Evolutionary conservation across 2,329 filamentous ascomycete species (phyloP).

Genomic region (Bertia moriformis): DNA sequence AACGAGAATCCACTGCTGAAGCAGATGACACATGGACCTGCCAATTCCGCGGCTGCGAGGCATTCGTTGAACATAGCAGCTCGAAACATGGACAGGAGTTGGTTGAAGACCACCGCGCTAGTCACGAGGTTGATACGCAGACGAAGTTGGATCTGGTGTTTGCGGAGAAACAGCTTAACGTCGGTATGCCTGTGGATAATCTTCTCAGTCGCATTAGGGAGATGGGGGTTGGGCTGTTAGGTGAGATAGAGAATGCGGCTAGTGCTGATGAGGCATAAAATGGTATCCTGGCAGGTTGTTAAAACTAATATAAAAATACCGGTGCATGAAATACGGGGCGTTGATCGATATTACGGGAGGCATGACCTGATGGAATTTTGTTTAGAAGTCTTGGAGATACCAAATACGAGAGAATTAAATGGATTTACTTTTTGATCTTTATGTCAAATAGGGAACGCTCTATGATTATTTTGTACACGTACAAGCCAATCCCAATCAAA

Average conservation of each 20-base stretch:
- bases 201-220: conserved; percentile 15
- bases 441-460: no score
- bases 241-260: conserved; percentile 4
- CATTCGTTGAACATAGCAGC: conserved; percentile 3
- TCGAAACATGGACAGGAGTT: background rate
- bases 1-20: conserved; percentile 6
- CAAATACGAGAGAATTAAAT: no score
- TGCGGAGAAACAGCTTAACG: conserved; percentile 16
- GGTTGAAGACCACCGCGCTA: background rate
- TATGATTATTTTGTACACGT: no score
- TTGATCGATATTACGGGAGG: no score
- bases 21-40: conserved; percentile 17
- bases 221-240: conserved; percentile 7
- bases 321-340: no score
- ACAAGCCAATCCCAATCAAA: no score
- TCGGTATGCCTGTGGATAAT: conserved; percentile 14
- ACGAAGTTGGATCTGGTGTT: conserved; percentile 17
- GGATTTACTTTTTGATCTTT: no score
- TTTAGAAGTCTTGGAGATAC: no score
- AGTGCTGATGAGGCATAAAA: no score
- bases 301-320: no score
- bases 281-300: no score
- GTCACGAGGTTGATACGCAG: conserved; percentile 15
- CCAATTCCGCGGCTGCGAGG: conserved; percentile 14
- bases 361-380: no score